Evolutionary conservation across 139 green algal genomes (phyloP), one percentile per base, ranked within the genome.

Genomic region (Coccomyxa sp.): DNA sequence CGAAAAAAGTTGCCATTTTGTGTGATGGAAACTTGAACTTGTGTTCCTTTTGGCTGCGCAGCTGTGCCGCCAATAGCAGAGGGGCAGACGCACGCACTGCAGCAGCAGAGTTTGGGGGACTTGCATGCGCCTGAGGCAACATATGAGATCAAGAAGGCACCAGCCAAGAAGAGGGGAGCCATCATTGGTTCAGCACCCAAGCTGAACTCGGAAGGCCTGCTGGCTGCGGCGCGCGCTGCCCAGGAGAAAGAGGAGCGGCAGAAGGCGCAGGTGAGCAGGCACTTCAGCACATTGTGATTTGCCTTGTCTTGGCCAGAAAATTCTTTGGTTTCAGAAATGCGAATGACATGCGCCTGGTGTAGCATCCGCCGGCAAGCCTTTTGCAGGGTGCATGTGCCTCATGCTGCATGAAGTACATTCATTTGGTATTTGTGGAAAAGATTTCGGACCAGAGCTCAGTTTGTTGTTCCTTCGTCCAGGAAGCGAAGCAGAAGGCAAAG

Each of bases 121-220:
- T 45, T 82, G 38, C 77, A 82, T 32, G 77, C 82, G 25, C 77
- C 82, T 27, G 82, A 82, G 38, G 66, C 79, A 16, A 32, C 18
- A 4, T 80, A 80, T 16, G 57, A 81, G 23, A 21, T 74, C 77
- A 79, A 82, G 30, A 18, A 38, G 7, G 67, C 76, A 25, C 63
- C 76, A 32, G 60, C 76, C 0, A 75, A 45, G 30, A 81, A 79
- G n/a, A 85, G 79, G 66, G 81, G 84, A 45, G 92, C 89, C 13
- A 80, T 92, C 10, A 95, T 95, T 57, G 91, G 91, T 11, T 87
- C 91, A 18, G 82, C 86, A 0, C 85, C 92, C 1, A 86, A 93
- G 87, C 89, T 94, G 63, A 94, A 91, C 80, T 63, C 77, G 14
- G 57, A 92, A 76, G 91, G 86, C 25, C 74, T 92, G 32, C 79